Conservation (phyloP, 345 rosid genomes). For the Capsella bursapastoris region DNA sequence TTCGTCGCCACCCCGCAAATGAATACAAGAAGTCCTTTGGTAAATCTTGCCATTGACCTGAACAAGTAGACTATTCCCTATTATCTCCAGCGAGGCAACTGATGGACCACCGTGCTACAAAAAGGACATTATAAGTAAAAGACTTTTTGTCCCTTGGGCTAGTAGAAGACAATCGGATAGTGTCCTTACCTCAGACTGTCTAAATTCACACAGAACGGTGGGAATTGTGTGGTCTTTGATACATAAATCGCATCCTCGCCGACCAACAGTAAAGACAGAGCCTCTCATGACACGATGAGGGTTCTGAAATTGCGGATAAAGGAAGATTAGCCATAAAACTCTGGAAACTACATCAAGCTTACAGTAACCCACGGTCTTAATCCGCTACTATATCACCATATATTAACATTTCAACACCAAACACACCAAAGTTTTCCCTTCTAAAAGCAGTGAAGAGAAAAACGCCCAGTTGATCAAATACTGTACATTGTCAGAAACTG, state of each 20-base stretch:
- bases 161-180: constrained; percentile 12
- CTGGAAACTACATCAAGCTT: no score
- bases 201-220: constrained; percentile 71
- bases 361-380: neutral
- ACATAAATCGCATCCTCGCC: constrained; percentile 69
- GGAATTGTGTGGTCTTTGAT: constrained; percentile 64
- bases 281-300: constrained; percentile 66
- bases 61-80: constrained; percentile 81
- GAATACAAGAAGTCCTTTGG: constrained; percentile 52
- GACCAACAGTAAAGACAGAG: constrained; percentile 74
- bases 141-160: neutral
- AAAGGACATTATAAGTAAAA: constrained; percentile 33
- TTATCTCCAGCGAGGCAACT: constrained; percentile 67
- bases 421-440: no score
- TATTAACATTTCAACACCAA: neutral
- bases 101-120: constrained; percentile 72
- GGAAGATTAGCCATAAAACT: neutral
- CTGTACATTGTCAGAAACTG: constrained; percentile 1
- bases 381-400: neutral
- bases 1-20: constrained; percentile 89
- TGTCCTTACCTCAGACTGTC: constrained; percentile 69
- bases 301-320: constrained; percentile 55
- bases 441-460: no score
- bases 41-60: constrained; percentile 74
- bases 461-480: neutral